Base-by-base conservation (phyloP, 2,329 filamentous ascomycete species). In the Aureobasidium zeae region DNA sequence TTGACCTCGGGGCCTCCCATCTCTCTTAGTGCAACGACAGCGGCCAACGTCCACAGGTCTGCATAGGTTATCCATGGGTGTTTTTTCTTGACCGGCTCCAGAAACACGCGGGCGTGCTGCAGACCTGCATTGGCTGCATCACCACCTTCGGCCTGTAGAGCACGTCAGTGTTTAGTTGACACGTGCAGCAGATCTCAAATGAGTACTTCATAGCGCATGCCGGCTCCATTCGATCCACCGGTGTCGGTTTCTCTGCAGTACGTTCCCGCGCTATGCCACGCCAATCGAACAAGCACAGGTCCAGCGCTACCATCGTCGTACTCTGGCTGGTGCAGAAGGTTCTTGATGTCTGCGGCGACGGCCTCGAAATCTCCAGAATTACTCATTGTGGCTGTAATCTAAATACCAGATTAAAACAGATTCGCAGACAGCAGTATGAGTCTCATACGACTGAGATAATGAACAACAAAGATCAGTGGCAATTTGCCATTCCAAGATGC, bases 261-360 rank as follows among this genome's bases (percentile, higher is more conserved):
- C 4, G 77, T 81, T 20, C 77, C 77, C 1, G 76, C 63, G n/a
- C 72, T 72, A 61, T 81, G 77, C 75, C 75, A 81, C 45, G 77
- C 77, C 29, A 81, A 65, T 10, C 77, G 71, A 44, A 81, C 75
- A 38, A 81, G 71, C 0, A 81, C 73, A 0, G 77, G 77, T 1
- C 76, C 77, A 21, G 74, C 74, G 46, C 72, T 77, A 13, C 77
- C 77, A 60, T 81, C 77, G 52, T 81, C 77, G 57, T 80, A 81
- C 50, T 67, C 73, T 16, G 77, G 76, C 56, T 79, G 54, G 43
- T 57, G 54, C n/a, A 56, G 47, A 8, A 57, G 49, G 17, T 48
- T 44, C n/a, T 45, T 47, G 19, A 52, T 52, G 35, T 53, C 53
- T 30, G 47, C 44, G 19, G 48, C 45, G 17, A 55, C 53, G 16